Evolutionary conservation across 2,329 filamentous ascomycete species (phyloP).

Genomic region (Diaporthe nobilis): DNA sequence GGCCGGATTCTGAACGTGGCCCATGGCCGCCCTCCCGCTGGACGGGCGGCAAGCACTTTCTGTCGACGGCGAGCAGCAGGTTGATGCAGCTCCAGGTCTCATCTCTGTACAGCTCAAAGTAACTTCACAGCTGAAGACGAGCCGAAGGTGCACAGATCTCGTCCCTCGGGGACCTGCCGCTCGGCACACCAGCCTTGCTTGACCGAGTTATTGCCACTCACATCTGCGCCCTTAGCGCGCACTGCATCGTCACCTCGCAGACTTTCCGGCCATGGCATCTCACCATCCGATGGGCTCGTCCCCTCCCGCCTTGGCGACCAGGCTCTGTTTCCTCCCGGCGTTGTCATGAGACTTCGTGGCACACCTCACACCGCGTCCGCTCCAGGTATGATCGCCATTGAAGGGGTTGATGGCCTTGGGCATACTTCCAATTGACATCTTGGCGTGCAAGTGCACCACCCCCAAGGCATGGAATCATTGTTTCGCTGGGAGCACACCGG

Average conservation of each 20-base stretch:
- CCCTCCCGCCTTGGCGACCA: conserved; percentile 17
- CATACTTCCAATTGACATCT: conserved; percentile 26
- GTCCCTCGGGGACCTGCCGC: neutral
- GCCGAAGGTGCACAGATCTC: neutral
- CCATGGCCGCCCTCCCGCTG: neutral
- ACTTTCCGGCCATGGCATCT: conserved; percentile 21
- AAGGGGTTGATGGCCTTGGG: conserved; percentile 30
- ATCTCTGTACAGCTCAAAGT: neutral
- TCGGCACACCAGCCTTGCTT: neutral
- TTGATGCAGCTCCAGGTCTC: neutral
- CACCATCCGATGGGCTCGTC: conserved; percentile 15
- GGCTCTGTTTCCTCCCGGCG: neutral
- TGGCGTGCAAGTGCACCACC: conserved; percentile 11
- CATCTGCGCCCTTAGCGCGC: conserved; percentile 2
- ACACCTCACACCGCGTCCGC: conserved; percentile 10
- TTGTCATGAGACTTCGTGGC: conserved; percentile 25
- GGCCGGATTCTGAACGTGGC: neutral
- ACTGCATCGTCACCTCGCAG: conserved; percentile 25
- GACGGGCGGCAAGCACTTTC: neutral
- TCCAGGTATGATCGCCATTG: conserved; percentile 40
- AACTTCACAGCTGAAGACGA: neutral
- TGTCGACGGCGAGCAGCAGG: neutral
- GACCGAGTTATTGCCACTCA: neutral
- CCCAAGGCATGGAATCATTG: neutral
- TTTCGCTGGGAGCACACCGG: conserved; percentile 5